Base-by-base conservation (phyloP, 2,329 filamentous ascomycete species). In the Mollisia scopiformis region DNA sequence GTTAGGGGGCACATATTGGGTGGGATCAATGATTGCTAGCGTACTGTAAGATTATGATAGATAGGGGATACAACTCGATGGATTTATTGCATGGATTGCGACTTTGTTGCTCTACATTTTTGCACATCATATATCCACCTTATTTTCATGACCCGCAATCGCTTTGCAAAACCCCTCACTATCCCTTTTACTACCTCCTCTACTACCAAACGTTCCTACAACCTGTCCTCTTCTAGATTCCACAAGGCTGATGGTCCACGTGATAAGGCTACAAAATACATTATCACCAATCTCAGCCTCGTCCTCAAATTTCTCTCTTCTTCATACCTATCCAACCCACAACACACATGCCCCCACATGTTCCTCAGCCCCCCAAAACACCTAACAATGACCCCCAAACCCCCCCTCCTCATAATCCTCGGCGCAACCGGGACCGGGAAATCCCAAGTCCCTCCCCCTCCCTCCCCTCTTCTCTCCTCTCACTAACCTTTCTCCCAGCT, bases 341-440 rank as follows among this genome's bases (percentile, higher is more conserved):
- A 31, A 19, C 46, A 51, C 55, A 52, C 30, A 71, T 69, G 67
- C 56, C 69, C 31, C 64, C 58, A 47, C 47, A 39, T 50, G n/a
- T 31, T 59, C 11, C 55, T 28, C n/a, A 8, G 54, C 23, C 10
- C 55, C 19, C 51, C 59, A 3, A 64, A 58, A 60, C 37, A 67
- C 62, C 47, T 54, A 11, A 41, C 28, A 16, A 73, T 73, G 68
- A 53, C 61, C 3, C 62, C 33, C 33, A 74, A 67, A 64, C 69
- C 74, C 58, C 82, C 92, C 25, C 78, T 97, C 64, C 82, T 98
- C 70, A 88, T 92, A 52, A 84, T 98, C 62, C 82, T 97, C 52
- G 94, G 94, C 68, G 91, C 93, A 51, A 98, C 94, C 10, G 94
- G 93, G 60, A 97, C 93, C 1, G 94, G 94, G 64, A 97, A 96